phyloP scores from a whole-genome alignment of 495 filamentous ascomycete genomes.

The Neurospora sp. region DNA sequence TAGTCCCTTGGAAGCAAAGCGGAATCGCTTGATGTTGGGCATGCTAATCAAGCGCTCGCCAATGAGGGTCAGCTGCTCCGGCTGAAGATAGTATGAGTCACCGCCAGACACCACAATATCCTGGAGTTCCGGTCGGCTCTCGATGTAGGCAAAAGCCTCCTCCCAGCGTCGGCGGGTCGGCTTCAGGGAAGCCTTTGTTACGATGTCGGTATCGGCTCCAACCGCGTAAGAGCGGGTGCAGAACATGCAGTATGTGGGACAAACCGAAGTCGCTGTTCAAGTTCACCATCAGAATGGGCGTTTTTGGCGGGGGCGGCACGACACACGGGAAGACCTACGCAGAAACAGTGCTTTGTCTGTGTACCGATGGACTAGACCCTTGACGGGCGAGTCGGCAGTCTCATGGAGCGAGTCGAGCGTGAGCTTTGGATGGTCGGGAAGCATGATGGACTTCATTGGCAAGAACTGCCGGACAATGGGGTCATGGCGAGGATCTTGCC shows the following conservation, averaged over 20 bases:
- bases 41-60: conserved; percentile 28
- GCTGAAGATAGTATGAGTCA: conserved; percentile 41
- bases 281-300: background rate
- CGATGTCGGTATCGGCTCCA: conserved; percentile 37
- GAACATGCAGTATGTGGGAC: conserved; percentile 47
- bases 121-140: conserved; percentile 30
- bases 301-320: background rate
- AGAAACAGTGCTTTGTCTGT: conserved; percentile 49
- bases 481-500: conserved; percentile 43
- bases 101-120: conserved; percentile 52
- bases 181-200: conserved; percentile 38
- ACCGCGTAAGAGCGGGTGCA: conserved; percentile 51
- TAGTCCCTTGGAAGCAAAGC: conserved; percentile 47
- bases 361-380: conserved; percentile 47
- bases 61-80: conserved; percentile 24
- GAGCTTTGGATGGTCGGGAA: conserved; percentile 36
- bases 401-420: conserved; percentile 40
- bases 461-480: conserved; percentile 46
- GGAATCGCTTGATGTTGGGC: conserved; percentile 39
- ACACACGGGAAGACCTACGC: conserved; percentile 26
- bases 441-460: conserved; percentile 37
- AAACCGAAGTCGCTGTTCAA: conserved; percentile 37
- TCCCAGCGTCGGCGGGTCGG: conserved; percentile 33
- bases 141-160: conserved; percentile 40
- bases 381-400: conserved; percentile 33